phyloP scores from a whole-genome alignment of 169 alveolate species.

The Plasmodium relictum region DNA sequence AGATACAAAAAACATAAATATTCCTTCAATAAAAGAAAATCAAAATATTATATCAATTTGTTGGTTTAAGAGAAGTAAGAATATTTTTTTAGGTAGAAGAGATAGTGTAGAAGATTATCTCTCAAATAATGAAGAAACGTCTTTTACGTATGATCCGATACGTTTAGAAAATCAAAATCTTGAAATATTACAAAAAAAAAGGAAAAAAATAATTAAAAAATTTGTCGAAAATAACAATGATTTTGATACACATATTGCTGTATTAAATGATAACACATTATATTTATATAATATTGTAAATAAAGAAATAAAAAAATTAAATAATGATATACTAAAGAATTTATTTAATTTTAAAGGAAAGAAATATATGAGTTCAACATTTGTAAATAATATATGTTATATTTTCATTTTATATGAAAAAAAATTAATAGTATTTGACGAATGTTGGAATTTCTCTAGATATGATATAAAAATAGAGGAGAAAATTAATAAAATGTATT shows the following conservation, averaged over 20 bases:
- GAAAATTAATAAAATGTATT: constrained; percentile 31
- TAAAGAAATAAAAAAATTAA: constrained; percentile 17
- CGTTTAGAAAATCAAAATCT: neutral
- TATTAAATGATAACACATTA: constrained; percentile 31
- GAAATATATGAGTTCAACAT: constrained; percentile 30
- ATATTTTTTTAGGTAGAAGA: neutral
- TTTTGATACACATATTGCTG: constrained; percentile 32
- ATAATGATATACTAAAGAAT: constrained; percentile 23
- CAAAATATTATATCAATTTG: constrained; percentile 38
- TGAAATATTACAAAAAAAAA: neutral
- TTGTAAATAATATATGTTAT: constrained; percentile 8
- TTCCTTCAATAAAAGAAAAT: constrained; percentile 59
- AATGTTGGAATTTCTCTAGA: neutral
- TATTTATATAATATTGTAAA: constrained; percentile 37
- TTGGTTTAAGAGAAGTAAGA: constrained; percentile 32
- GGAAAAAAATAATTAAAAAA: neutral
- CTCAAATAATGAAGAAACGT: neutral
- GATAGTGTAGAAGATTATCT: neutral
- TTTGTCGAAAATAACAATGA: neutral
- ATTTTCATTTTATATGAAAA: constrained; percentile 44
- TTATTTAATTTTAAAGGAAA: constrained; percentile 36
- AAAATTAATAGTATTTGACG: constrained; percentile 41
- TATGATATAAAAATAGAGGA: constrained; percentile 31
- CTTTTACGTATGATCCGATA: neutral
- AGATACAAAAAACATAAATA: constrained; percentile 4